Percentiles rank a stretch among this genome's conserved stretches.
These are phyloP conservation scores for barley (Hordeum vulgare) DNA, from an alignment of 176 grass and related monocot species.

Conservation along the genomic window DNA sequence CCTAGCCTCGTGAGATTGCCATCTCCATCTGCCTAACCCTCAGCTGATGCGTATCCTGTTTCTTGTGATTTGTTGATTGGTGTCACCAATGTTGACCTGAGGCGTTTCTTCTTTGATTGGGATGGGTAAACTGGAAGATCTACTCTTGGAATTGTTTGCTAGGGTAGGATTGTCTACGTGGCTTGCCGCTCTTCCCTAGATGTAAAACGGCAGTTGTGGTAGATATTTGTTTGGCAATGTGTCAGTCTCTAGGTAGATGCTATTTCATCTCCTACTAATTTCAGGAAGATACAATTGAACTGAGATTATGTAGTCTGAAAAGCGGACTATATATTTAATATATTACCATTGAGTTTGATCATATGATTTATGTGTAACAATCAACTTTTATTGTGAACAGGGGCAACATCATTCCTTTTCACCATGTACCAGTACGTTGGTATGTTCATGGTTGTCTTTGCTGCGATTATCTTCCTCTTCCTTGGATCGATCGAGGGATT, in stretches of 20 bases:
- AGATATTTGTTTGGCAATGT: background rate
- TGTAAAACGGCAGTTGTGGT: background rate
- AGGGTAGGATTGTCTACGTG: background rate
- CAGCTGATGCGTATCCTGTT: background rate
- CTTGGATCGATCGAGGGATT: conserved; percentile 67
- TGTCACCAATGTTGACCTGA: conserved; percentile 17
- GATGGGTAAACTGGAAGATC: background rate
- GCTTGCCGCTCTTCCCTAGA: background rate
- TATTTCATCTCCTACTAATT: background rate
- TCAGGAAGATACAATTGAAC: background rate
- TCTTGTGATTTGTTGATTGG: background rate
- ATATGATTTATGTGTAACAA: conserved; percentile 15
- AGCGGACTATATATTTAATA: background rate
- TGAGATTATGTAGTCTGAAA: background rate
- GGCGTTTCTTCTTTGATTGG: conserved; percentile 16
- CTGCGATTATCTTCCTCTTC: conserved; percentile 55
- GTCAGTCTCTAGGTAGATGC: background rate
- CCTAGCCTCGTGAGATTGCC: background rate
- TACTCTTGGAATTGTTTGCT: conserved; percentile 18
- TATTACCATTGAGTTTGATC: background rate
- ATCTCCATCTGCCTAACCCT: background rate
- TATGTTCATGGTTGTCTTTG: conserved; percentile 47
- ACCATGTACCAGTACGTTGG: conserved; percentile 63
- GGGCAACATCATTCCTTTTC: conserved; percentile 63
- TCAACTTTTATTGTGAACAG: conserved; percentile 19